Base-by-base conservation (phyloP, 768 basidiomycete species). In the Polyporus arcularius region DNA sequence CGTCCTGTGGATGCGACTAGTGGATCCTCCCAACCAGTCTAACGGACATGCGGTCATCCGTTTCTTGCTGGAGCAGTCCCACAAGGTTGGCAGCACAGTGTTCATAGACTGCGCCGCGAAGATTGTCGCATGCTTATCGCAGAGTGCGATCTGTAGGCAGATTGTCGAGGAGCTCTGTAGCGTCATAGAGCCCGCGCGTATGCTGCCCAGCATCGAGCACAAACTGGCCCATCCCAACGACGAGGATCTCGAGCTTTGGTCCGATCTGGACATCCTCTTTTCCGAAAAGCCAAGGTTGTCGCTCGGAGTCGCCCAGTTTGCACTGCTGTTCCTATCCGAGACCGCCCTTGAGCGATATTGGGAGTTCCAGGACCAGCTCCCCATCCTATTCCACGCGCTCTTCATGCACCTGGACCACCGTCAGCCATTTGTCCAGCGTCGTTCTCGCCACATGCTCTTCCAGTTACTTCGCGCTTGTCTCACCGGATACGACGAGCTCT, bases 61-160 rank as follows among this genome's bases (percentile, higher is more conserved):
- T 32, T 98, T 94, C 73, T 78, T 98, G 3, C 78, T 96, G 39
- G 92, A 94, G 65, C 93, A 96, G 67, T 90, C 92, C 1, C 86
- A 89, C 64, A 90, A 89, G 72, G 87, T 95, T 45, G 88, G 90
- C 41, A 94, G 85, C 64, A 80, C 82, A 4, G 82, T 85, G 15
- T 96, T 92, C 73, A 83, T 96, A 60, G 79, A 79, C 46, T 91
- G 91, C 67, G 90, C 91, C 1, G 85, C 89, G 46, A 88, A 88
- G 64, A 85, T 96, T 54, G 83, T 96, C 21, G 89, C 93, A 0
- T 94, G 87, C 65, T 80, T 98, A 7, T 92, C 91, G 54, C 88
- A 90, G 58, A 90, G 90, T 28, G 78, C 80, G 15, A 82, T 87
- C 15, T 92, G 91, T 4, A 79, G 82, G 6, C 79, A 87, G 55